Base-by-base conservation (phyloP, 495 filamentous ascomycete species). In the Penicillium dipodomyicola region DNA sequence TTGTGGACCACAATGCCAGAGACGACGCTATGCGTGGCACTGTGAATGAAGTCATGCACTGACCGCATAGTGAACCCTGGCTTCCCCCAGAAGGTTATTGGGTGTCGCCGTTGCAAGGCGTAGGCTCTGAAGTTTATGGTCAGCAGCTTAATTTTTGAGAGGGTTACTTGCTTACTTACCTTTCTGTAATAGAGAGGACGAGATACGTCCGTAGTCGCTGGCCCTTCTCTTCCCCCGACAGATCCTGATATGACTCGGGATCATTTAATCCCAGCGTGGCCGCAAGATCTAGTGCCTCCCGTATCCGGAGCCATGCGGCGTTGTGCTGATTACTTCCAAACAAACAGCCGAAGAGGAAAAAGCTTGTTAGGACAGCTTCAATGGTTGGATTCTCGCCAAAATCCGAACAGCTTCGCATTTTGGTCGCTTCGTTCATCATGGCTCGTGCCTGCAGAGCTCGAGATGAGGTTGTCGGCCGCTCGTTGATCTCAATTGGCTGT, bases 271-370 rank as follows among this genome's bases (percentile, higher is more conserved):
- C 81, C 19, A 88, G 56, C 32, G 82, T 79, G 22, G 82, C 77
- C 0, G 82, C 79, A 51, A 84, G 71, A 17, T 82, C 80, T 14
- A 84, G 69, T 3, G 84, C 79, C 63, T 88, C 84, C 25, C 83
- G 71, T 25, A 87, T 65, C 53, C 85, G 84, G 33, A 82, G 75
- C 78, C 84, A 85, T 4, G 80, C 80, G 0, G 74, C 73, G 52
- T 82, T 80, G 65, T 77, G 76, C 54, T 81, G 77, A 53, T 78
- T 78, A 35, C 91, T 82, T 19, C 84, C 85, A 70, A 88, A 89
- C 63, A 87, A 81, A 70, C 84, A 89, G 2, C 84, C 88, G 65
- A 89, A 93, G 8, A 90, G 73, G 67, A 92, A 91, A 70, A 87
- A 95, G 46, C 87, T 90, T 3, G 89, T 92, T 54, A 88, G 77